A percentile compares a stretch with the other conserved stretches of the same genome.
Conservation (phyloP, 306 rosid species). For the Sindora glabra region DNA sequence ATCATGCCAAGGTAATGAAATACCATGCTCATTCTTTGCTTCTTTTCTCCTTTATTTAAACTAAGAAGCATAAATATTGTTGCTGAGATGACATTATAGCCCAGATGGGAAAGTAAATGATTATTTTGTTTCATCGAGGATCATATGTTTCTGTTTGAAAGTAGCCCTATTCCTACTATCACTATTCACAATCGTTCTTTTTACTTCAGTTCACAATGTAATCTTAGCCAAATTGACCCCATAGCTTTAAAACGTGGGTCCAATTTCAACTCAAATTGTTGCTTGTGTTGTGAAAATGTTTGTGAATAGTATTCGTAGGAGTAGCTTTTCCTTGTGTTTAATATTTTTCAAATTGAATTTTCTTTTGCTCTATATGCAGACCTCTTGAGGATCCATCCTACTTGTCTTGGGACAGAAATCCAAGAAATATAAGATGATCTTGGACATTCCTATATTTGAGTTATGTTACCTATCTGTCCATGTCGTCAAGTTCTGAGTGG, state of each 20-base stretch:
- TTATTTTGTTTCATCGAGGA: neutral
- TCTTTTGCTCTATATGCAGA: conserved; percentile 45
- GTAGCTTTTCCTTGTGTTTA: too few relatives aligned
- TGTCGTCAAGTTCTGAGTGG: neutral
- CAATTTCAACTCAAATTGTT: too few relatives aligned
- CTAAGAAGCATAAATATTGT: neutral
- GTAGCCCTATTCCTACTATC: too few relatives aligned
- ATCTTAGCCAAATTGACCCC: too few relatives aligned
- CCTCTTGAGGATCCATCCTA: conserved; percentile 85
- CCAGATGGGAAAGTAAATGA: neutral
- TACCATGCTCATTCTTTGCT: neutral
- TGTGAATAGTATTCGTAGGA: neutral
- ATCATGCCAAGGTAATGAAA: conserved; percentile 65
- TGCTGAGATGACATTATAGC: too few relatives aligned
- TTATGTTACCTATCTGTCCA: conserved; percentile 1
- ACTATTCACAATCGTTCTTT: too few relatives aligned
- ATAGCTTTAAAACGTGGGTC: too few relatives aligned
- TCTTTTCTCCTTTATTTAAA: neutral
- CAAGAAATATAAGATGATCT: conserved; percentile 15
- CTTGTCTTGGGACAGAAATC: conserved; percentile 76
- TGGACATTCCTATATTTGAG: neutral
- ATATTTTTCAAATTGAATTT: conserved; percentile 19
- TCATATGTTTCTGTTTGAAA: too few relatives aligned
- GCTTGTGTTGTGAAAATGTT: too few relatives aligned
- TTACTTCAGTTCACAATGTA: too few relatives aligned